Conservation (phyloP, 768 basidiomycete genomes). For the Mycena filopes region DNA sequence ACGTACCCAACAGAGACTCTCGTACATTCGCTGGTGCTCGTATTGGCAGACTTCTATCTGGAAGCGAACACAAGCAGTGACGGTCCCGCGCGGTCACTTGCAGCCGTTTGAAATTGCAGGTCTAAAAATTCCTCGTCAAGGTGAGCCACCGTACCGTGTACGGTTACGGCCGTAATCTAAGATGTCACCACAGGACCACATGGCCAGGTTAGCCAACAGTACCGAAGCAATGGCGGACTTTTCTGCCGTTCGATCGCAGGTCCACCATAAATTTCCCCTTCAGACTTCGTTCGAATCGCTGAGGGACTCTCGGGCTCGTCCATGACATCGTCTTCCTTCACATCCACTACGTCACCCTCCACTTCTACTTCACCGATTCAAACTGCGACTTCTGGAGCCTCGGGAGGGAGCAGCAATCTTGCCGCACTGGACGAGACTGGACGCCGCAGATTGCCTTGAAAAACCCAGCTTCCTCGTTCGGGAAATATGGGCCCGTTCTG, state of each 20-base stretch:
- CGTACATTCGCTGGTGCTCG: too few species aligned
- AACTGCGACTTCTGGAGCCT: neutral
- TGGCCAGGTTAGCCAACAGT: neutral
- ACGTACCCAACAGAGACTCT: too few species aligned
- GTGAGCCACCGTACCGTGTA: too few species aligned
- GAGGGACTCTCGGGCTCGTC: neutral
- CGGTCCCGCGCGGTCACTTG: too few species aligned
- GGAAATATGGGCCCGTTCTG: conserved; percentile 10
- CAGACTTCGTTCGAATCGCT: neutral
- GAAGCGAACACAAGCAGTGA: too few species aligned
- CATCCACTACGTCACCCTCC: neutral
- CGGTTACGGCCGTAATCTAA: too few species aligned
- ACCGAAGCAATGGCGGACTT: neutral
- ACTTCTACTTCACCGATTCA: neutral
- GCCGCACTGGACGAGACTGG: too few species aligned
- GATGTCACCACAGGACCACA: too few species aligned
- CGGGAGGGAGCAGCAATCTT: too few species aligned
- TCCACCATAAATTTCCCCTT: neutral
- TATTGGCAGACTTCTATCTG: too few species aligned
- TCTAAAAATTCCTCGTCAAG: too few species aligned
- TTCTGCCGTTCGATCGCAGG: neutral
- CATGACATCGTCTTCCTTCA: neutral
- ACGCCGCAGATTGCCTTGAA: neutral
- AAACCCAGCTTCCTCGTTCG: neutral
- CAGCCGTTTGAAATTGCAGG: too few species aligned